Base-by-base conservation (phyloP, 169 alveolate genomes). In the Plasmodium knowlesi region DNA sequence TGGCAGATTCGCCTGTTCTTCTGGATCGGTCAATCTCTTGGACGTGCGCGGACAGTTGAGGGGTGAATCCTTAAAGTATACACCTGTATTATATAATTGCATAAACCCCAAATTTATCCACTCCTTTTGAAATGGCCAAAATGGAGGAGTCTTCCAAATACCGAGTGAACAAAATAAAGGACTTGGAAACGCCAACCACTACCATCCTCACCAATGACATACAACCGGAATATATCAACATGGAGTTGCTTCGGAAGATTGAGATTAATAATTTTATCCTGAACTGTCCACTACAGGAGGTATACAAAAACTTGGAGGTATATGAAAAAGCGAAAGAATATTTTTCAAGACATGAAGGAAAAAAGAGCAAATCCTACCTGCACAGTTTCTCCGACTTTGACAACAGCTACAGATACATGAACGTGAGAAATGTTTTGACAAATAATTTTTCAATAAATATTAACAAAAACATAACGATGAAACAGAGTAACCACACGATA, bases 161-260 rank as follows among this genome's bases (percentile, higher is more conserved):
- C 61, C 86, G 86, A 2, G 25, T 86, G 80, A 53, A 76, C 25
- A 74, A 34, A 74, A 57, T 86, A 12, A 74, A 46, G 81, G 93
- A 86, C 57, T 6, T 86, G 25, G 93, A 86, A 76, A 89, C 94
- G n/a, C 94, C 94, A 16, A 50, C 90, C n/a, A 61, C 41, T 30
- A 89, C 94, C 22, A 89, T 89, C 32, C 50, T 89, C 22, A 89
- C 94, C 34, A 89, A 89, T 81, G 90, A 81, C 41, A 10, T 89
- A 25, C 74, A 67, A 43, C 94, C 94, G 12, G 91, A 89, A 80
- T 89, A 39, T 71, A 79, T 89, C 67, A 89, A 89, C 72, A 14
- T 89, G 14, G 78, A 80, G 71, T 81, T 78, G 25, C 39, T 89
- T 50, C 80, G 94, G 43, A 80, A 79, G 53, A 89, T 89, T 34